Evolutionary conservation across 805 yeast genomes (phyloP).

Genomic region (Yamadazyma laniorum): DNA sequence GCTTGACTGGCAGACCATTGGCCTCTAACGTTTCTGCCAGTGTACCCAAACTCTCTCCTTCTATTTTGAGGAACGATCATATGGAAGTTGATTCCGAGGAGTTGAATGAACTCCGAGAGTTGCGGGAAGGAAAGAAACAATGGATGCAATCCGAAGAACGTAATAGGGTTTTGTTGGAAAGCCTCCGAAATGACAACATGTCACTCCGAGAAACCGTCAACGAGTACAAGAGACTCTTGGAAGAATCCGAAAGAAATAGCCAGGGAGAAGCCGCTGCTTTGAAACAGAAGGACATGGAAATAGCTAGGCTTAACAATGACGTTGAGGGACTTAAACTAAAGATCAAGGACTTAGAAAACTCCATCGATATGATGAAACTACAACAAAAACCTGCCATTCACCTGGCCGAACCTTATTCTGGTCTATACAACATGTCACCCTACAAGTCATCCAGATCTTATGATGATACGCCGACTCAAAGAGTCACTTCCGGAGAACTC

Average conservation of each 20-base stretch:
- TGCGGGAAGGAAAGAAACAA: constrained; percentile 52
- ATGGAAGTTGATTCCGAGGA: constrained; percentile 24
- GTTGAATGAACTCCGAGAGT: constrained; percentile 45
- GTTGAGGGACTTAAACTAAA: constrained; percentile 55
- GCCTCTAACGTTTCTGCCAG: constrained; percentile 6
- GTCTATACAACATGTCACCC: constrained; percentile 5
- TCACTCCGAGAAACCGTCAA: constrained; percentile 24
- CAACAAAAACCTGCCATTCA: constrained; percentile 17
- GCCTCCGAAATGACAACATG: constrained; percentile 23
- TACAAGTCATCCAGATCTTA: constrained; percentile 1
- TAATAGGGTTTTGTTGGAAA: constrained; percentile 22
- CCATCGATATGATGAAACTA: constrained; percentile 28
- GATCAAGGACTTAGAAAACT: constrained; percentile 53
- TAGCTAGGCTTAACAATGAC: constrained; percentile 59
- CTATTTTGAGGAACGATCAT: background rate
- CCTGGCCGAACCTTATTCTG: background rate
- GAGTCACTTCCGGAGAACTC: constrained; percentile 35
- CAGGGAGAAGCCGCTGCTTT: constrained; percentile 47
- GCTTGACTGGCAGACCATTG: constrained; percentile 45
- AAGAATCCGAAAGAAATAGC: constrained; percentile 29
- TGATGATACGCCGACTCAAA: constrained; percentile 3
- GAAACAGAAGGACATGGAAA: constrained; percentile 69
- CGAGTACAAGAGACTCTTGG: constrained; percentile 28
- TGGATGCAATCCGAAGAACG: constrained; percentile 30
- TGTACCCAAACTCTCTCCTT: constrained; percentile 11